Conservation (phyloP, 805 yeast genomes). For the Teunomyces cretensis region DNA sequence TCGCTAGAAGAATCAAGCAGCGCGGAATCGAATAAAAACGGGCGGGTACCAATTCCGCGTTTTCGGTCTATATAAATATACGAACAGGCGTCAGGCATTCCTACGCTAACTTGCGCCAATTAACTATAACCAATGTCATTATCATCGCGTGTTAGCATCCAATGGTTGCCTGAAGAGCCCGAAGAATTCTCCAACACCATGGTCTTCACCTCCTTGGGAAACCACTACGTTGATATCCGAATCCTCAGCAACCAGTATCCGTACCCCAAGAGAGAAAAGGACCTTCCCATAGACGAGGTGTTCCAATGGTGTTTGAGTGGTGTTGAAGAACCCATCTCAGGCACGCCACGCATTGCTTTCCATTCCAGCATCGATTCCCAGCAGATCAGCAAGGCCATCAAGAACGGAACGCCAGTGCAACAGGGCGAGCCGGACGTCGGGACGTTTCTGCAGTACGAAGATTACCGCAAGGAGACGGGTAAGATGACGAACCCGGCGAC, state of each 20-base stretch:
- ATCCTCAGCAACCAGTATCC: conserved; percentile 16
- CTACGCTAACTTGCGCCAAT: no score
- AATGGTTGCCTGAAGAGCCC: conserved; percentile 47
- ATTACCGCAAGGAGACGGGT: conserved; percentile 50
- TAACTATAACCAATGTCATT: conserved; percentile 34
- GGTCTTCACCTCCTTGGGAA: conserved; percentile 45
- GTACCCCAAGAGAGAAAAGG: neutral
- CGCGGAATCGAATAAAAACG: neutral
- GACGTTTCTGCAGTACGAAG: conserved; percentile 36
- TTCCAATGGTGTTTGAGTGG: conserved; percentile 66
- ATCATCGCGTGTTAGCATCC: conserved; percentile 51
- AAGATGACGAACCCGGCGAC: conserved; percentile 47
- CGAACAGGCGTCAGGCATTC: neutral
- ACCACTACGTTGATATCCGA: conserved; percentile 50
- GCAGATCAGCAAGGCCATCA: conserved; percentile 28
- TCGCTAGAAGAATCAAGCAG: conserved; percentile 4
- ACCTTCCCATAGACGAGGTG: conserved; percentile 20
- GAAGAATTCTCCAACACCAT: conserved; percentile 48
- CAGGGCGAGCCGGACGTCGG: conserved; percentile 46
- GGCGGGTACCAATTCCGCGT: neutral
- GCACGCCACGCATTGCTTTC: conserved; percentile 38
- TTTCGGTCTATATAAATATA: neutral
- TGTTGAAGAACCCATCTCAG: conserved; percentile 36
- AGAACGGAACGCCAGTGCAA: conserved; percentile 29
- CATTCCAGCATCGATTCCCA: conserved; percentile 44